Conservation (phyloP, 371 early-diverging fungal species). For the Saksenaea vasiformis region DNA sequence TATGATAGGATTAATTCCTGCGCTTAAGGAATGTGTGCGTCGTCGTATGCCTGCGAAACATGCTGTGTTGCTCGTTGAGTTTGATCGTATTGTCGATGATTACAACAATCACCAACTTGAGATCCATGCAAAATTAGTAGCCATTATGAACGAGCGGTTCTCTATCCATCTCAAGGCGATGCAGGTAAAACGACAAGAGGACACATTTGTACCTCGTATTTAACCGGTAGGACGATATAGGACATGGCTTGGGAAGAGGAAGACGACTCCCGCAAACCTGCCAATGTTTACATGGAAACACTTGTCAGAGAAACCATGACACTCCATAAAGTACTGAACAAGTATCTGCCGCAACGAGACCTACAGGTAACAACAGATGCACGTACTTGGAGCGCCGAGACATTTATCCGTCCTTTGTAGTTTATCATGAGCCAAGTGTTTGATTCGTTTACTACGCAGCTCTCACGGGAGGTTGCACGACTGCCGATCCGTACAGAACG, state of each 20-base stretch:
- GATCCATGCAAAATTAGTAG: slow-evolving; percentile 83
- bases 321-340: slow-evolving; percentile 85
- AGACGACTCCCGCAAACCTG: slow-evolving; percentile 37
- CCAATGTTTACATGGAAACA: slow-evolving; percentile 72
- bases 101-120: slow-evolving; percentile 87
- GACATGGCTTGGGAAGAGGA: slow-evolving; percentile 68
- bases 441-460: slow-evolving; percentile 66
- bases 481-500: slow-evolving; percentile 68
- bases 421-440: slow-evolving; percentile 76
- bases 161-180: slow-evolving; percentile 72
- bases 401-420: slow-evolving; percentile 36
- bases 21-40: slow-evolving; percentile 71
- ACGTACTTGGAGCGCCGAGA: no score
- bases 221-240: background rate
- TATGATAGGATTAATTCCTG: slow-evolving; percentile 84
- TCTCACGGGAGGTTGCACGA: slow-evolving; percentile 72
- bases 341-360: slow-evolving; percentile 72
- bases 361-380: slow-evolving; percentile 70
- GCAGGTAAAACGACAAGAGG: slow-evolving; percentile 30
- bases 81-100: slow-evolving; percentile 81
- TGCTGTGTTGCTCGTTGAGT: slow-evolving; percentile 75
- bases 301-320: slow-evolving; percentile 90
- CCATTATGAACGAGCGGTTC: slow-evolving; percentile 91
- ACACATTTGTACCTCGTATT: background rate
- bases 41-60: slow-evolving; percentile 74